Evolutionary conservation across 305 asterid species (phyloP).

Genomic region (Coffea humblotiana): DNA sequence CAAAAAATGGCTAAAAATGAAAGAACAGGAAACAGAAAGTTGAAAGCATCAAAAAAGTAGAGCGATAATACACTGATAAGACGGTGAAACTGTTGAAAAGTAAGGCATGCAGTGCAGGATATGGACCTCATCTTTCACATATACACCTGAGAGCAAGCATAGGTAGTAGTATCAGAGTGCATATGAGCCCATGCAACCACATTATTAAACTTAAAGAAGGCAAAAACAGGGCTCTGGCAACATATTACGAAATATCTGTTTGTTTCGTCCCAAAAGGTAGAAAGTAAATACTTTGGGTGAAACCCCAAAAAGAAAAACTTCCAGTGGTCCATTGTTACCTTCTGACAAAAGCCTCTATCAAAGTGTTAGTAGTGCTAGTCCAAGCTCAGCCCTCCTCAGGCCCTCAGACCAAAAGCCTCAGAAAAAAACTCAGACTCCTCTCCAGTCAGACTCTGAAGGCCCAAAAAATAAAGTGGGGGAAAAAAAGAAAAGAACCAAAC

Average conservation of each 20-base stretch:
- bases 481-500: conserved; percentile 11
- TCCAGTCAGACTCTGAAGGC: not conserved
- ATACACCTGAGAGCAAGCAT: not conserved
- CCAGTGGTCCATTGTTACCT: conserved; percentile 89
- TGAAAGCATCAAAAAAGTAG: not conserved
- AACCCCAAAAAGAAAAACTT: conserved; percentile 92
- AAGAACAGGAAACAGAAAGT: not conserved
- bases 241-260: conserved; percentile 49
- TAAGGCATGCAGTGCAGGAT: conserved; percentile 18
- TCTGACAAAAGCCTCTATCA: conserved; percentile 62
- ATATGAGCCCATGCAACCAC: conserved; percentile 23
- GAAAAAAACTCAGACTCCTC: conserved; percentile 1
- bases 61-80: conserved; percentile 19
- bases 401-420: conserved; percentile 11
- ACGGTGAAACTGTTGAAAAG: conserved; percentile 50
- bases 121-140: not conserved
- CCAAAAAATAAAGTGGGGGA: not conserved
- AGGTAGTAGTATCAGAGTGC: not conserved
- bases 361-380: conserved; percentile 52
- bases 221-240: conserved; percentile 38
- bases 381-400: conserved; percentile 17
- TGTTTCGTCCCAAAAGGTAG: conserved; percentile 67
- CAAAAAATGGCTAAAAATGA: not conserved
- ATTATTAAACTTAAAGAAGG: conserved; percentile 39
- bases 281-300: conserved; percentile 82